Evolutionary conservation across 345 rosid species (phyloP), one percentile per base, ranked within the genome.

Genomic region (Tarenaya hassleriana): DNA sequence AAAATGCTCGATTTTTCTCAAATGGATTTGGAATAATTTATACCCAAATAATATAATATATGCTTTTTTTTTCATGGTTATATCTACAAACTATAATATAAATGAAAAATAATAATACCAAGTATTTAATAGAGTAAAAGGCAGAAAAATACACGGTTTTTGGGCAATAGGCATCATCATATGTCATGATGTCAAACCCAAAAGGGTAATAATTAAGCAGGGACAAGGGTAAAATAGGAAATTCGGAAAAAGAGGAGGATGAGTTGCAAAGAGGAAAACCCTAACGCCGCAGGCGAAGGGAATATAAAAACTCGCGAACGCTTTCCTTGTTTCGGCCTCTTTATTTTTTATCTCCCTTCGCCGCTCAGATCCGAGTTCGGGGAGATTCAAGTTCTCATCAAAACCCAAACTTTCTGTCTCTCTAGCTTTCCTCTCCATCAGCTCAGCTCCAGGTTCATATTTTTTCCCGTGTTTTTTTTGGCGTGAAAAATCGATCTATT

Each of bases 351-450:
- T 10, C 3, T 9, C 7, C 0, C 56, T 55, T 61, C 33, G 47
- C 56, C 61, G 33, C 45, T 24, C 29, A 72, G 74, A 71, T 75
- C 74, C 70, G 70, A 67, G 62, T 74, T 70, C 67, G 75, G n/a
- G 71, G 73, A 70, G 69, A 59, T 27, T 48, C 51, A 64, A 58
- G 15, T 56, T 46, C 63, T 64, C 65, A 41, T 44, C 41, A 52
- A 40, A 57, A 46, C 16, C 52, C 8, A 34, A 13, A 13, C 14
- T 39, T 34, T 35, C 21, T 50, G 39, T 18, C 43, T 58, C 64
- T 50, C 0, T 33, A 62, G 46, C 37, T 47, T 14, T 35, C 37
- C 15, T 38, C 42, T 62, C 37, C 63, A 27, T 34, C 56, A 1
- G 18, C 44, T 61, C 51, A 27, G 8, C 56, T 60, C 52, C 47